Conservation (phyloP, 805 yeast species). For the Candida palmyrensis region DNA sequence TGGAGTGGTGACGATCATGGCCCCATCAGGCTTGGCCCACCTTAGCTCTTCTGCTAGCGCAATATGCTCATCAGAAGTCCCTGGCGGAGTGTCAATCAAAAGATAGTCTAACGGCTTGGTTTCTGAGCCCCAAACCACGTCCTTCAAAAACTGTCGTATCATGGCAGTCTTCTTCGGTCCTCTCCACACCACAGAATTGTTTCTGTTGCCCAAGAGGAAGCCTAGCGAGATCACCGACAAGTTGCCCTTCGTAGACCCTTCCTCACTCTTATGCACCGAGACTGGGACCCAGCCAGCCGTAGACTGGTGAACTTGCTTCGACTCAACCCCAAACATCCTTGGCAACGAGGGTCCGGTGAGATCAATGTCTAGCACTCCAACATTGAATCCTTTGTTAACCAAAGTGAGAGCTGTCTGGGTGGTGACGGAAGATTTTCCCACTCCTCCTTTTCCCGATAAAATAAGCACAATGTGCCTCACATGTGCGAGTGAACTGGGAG, state of each 20-base stretch:
- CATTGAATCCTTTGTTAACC: slow-evolving; percentile 63
- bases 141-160: slow-evolving; percentile 89
- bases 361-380: slow-evolving; percentile 95
- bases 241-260: slow-evolving; percentile 22
- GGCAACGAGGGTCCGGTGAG: slow-evolving; percentile 96
- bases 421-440: slow-evolving; percentile 94
- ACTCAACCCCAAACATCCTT: slow-evolving; percentile 90
- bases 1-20: slow-evolving; percentile 93
- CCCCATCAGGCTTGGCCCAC: slow-evolving; percentile 77
- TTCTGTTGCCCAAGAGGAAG: slow-evolving; percentile 75
- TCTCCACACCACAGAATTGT: slow-evolving; percentile 93
- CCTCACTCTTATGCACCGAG: slow-evolving; percentile 16
- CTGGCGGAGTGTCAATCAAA: slow-evolving; percentile 96
- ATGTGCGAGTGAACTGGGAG: slow-evolving; percentile 33
- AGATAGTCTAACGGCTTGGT: slow-evolving; percentile 54
- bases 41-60: slow-evolving; percentile 90
- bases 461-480: slow-evolving; percentile 78
- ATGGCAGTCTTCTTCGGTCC: slow-evolving; percentile 98
- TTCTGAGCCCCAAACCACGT: slow-evolving; percentile 82
- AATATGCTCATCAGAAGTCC: slow-evolving; percentile 97
- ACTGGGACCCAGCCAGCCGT: slow-evolving; percentile 93
- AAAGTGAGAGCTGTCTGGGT: slow-evolving; percentile 88
- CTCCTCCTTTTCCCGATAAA: slow-evolving; percentile 95
- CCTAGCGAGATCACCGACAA: slow-evolving; percentile 83
- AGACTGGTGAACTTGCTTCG: slow-evolving; percentile 73